These are phyloP conservation scores for Theileria sp. DNA, from an alignment of 169 alveolate species.

Conservation along the genomic window DNA sequence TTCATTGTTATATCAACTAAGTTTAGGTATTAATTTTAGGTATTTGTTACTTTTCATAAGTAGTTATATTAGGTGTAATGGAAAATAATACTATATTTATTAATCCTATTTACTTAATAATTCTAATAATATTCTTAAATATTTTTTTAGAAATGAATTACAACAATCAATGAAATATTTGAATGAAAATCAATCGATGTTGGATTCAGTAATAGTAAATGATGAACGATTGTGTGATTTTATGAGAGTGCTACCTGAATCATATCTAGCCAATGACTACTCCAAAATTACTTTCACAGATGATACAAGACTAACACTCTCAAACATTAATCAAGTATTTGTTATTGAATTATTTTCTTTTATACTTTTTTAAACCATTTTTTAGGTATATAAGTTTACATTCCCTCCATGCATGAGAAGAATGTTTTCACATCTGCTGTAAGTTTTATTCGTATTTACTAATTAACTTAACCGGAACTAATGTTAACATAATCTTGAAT, in stretches of 20 bases:
- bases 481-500: background rate
- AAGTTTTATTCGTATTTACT: constrained; percentile 40
- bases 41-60: background rate
- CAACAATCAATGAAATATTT: constrained; percentile 27
- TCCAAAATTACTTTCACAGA: constrained; percentile 29
- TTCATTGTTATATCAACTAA: constrained; percentile 61
- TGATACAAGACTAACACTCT: constrained; percentile 53
- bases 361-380: constrained; percentile 27
- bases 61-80: background rate
- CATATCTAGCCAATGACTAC: constrained; percentile 57
- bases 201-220: constrained; percentile 18
- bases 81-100: no score
- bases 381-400: constrained; percentile 75
- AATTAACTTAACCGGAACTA: background rate
- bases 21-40: background rate
- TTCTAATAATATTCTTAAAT: background rate
- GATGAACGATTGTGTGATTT: constrained; percentile 63
- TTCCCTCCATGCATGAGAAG: constrained; percentile 91
- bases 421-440: constrained; percentile 76
- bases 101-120: background rate
- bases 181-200: constrained; percentile 11
- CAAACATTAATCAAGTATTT: constrained; percentile 59
- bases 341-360: background rate
- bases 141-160: background rate
- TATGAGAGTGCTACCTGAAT: constrained; percentile 54